phyloP scores from a whole-genome alignment of 306 rosid genomes.

The Geum urbanum region DNA sequence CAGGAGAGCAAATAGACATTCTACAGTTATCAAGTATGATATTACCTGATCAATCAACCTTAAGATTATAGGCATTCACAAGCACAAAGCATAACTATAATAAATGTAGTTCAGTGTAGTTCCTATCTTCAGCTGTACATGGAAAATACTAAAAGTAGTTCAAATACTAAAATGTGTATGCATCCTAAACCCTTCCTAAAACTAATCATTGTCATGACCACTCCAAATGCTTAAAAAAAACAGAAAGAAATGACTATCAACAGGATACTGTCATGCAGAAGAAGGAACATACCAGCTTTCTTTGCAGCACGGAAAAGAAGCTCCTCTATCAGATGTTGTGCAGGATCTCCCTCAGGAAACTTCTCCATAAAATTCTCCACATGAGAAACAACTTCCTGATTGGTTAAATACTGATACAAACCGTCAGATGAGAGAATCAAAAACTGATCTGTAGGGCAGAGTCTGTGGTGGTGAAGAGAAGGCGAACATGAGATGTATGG shows the following conservation, averaged over 20 bases:
- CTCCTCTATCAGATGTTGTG: slow-evolving; percentile 99
- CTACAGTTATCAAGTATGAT: neutral
- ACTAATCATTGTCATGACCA: neutral
- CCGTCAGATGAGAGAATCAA: slow-evolving; percentile 97
- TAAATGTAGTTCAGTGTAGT: neutral
- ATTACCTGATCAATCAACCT: neutral
- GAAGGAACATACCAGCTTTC: slow-evolving; percentile 68
- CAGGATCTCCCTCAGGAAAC: slow-evolving; percentile 98
- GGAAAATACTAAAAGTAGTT: neutral
- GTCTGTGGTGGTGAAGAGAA: slow-evolving; percentile 83
- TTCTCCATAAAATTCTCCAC: slow-evolving; percentile 96
- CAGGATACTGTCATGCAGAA: neutral
- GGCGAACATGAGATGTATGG: slow-evolving; percentile 94
- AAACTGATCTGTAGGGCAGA: slow-evolving; percentile 84
- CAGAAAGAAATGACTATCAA: neutral
- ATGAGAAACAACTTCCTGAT: slow-evolving; percentile 92
- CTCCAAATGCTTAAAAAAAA: neutral
- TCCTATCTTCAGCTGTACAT: neutral
- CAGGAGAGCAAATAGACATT: neutral
- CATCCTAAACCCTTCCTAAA: neutral
- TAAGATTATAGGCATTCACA: neutral
- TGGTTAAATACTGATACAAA: slow-evolving; percentile 85
- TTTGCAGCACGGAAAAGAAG: slow-evolving; percentile 96
- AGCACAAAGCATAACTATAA: slow-evolving; percentile 4
- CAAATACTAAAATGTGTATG: neutral